Base-by-base conservation (phyloP, 1,284 basidiomycete species). In the Cryptococcus sp. region DNA sequence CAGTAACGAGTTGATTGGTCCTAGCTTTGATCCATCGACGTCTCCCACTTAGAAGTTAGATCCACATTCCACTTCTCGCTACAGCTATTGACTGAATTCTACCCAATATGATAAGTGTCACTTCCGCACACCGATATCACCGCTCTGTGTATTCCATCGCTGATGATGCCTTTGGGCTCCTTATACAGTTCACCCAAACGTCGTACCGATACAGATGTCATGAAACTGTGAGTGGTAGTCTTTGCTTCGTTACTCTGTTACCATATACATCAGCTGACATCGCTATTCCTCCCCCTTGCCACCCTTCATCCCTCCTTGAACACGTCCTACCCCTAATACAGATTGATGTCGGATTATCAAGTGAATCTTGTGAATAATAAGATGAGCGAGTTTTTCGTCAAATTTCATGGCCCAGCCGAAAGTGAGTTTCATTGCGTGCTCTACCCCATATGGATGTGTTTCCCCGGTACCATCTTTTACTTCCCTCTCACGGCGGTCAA, bases 341-440 rank as follows among this genome's bases (percentile, higher is more conserved):
- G 92, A 76, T 79, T 95, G 66, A 95, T 95, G 91, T 94, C 91
- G 14, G 93, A 96, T 79, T 94, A 91, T 76, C 90, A 98, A 75
- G 94, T 98, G 59, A 91, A 85, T 37, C 86, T 98, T 62, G 91
- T 98, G 58, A 97, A 98, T 73, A 95, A 97, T 77, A 98, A 84
- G 80, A 96, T 98, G 90, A 91, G 94, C 74, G 95, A 98, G 80
- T 98, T 98, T 82, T 93, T 90, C 68, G 94, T 98, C 61, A 86
- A 88, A 59, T 98, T 98, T 80, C 83, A 89, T 64, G 95, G 96
- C 4, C 95, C 95, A 11, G 78, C 82, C 61, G 95, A 98, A 79
- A 98, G 95, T 96, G 79, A 74, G 90, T 82, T 32, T 15, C 50
- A 10, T 11, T 30, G 23, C 13, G 44, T 31, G 35, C 37, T 47